A percentile compares a stretch with the other conserved stretches of the same genome.
Evolutionary conservation across 495 filamentous ascomycete genomes (phyloP).

Genomic region (Talaromyces liani): DNA sequence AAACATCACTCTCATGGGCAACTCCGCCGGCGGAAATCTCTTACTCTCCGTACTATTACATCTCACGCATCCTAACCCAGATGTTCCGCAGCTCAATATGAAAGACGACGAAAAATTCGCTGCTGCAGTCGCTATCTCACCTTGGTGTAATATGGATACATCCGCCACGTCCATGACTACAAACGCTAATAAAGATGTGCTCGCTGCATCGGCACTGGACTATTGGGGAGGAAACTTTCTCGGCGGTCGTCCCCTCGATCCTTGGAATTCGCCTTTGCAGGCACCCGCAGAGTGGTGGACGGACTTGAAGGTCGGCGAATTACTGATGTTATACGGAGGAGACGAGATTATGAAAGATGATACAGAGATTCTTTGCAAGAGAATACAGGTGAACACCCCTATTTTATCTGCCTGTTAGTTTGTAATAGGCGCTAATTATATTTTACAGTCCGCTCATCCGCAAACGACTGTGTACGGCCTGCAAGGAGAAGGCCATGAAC

Average conservation of each 20-base stretch:
- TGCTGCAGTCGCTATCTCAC: conserved; percentile 10
- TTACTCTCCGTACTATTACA: conserved; percentile 10
- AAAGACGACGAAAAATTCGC: not conserved
- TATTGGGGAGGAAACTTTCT: conserved; percentile 5
- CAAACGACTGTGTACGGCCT: not conserved
- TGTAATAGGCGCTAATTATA: not conserved
- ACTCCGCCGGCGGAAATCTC: conserved; percentile 12
- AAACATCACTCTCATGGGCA: conserved; percentile 9
- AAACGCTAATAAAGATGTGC: not conserved
- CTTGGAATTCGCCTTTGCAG: not conserved
- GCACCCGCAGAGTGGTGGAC: conserved; percentile 8
- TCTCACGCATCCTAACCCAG: conserved; percentile 9
- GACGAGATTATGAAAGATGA: conserved; percentile 11
- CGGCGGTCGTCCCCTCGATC: not conserved
- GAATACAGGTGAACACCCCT: not conserved
- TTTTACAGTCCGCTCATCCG: not conserved
- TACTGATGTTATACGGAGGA: conserved; percentile 2
- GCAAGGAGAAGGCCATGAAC: not conserved
- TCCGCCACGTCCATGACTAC: not conserved
- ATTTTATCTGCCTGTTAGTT: no score
- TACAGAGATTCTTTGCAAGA: conserved; percentile 1
- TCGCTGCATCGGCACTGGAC: not conserved
- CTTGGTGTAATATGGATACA: conserved; percentile 3
- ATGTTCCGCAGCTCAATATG: conserved; percentile 4
- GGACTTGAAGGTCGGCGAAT: conserved; percentile 6